A percentile compares a stretch with the other conserved stretches of the same genome.
Conservation (phyloP, 169 alveolate genomes). For the Neospora caninum region DNA sequence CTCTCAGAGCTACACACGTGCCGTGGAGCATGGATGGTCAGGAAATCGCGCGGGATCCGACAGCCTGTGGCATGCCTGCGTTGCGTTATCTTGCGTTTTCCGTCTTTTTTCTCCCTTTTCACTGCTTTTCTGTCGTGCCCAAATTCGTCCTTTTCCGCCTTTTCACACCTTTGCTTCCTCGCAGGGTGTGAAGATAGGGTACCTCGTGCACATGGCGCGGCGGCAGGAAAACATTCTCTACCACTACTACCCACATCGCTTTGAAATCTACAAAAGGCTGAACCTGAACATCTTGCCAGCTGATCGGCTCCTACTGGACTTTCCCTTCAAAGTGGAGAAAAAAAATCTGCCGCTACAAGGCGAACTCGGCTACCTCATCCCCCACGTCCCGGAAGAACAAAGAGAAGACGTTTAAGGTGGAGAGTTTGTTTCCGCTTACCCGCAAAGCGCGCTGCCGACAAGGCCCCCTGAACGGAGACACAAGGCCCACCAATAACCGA, state of each 20-base stretch:
- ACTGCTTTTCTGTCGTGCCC: background rate
- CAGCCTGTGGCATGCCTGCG: too few species aligned
- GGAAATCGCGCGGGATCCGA: too few species aligned
- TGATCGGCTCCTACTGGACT: background rate
- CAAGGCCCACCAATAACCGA: too few species aligned
- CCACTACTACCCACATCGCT: constrained; percentile 70
- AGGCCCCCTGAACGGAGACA: too few species aligned
- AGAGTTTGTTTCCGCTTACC: too few species aligned
- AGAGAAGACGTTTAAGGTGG: background rate
- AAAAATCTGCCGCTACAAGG: background rate
- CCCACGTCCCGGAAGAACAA: background rate
- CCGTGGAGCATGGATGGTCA: too few species aligned
- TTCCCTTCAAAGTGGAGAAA: background rate
- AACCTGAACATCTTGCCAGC: background rate
- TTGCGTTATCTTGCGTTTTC: background rate
- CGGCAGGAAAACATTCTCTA: constrained; percentile 71
- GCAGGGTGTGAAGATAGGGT: constrained; percentile 74
- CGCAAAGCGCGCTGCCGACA: too few species aligned
- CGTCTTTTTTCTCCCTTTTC: too few species aligned
- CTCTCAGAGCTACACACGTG: too few species aligned
- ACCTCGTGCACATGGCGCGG: constrained; percentile 69
- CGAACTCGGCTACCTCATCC: constrained; percentile 12
- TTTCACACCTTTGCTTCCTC: background rate
- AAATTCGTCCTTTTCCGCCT: background rate
- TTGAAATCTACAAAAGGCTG: constrained; percentile 46